Base-by-base conservation (phyloP, 2,329 filamentous ascomycete species). In the Emergomyces africanus region DNA sequence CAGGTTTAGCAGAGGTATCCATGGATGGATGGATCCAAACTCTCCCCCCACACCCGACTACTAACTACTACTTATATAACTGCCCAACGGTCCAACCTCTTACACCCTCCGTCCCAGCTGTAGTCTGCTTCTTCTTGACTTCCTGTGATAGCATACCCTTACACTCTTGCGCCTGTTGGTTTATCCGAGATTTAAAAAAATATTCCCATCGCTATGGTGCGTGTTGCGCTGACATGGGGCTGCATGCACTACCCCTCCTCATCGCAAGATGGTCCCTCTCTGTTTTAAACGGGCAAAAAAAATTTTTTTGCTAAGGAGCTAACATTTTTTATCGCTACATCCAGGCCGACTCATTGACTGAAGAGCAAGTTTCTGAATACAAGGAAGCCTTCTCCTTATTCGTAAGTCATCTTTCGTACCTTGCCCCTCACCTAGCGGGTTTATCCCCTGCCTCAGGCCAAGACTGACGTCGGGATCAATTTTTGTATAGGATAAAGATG, bases 301-400 rank as follows among this genome's bases (percentile, higher is more conserved):
- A 53, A 8, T 33, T n/a, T n/a, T n/a, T n/a, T n/a, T n/a, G 41
- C 30, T 30, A 30, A 44, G n/a, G 28, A 37, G n/a, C 55, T 57
- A 57, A 57, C 37, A 44, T 20, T 39, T 20, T 39, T 12, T n/a
- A 30, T 59, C 15, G 37, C 39, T 18, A 39, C 39, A 14, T 65
- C 60, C 75, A 97, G 92, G 92, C 92, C 76, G 94, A 99, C 77
- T 92, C 92, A 77, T 87, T 99, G 73, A 97, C 94, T 70, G 94
- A 99, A 83, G 94, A 99, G 81, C 94, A 99, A 84, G 94, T 99
- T 76, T 97, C 94, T 75, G 94, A 99, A 82, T 99, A 97, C 83
- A 99, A 97, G 88, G 94, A 99, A 82, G 94, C 94, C 59, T 99
- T 99, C 81, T 99, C 94, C 76, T 89, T 99, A 67, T 99, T 99